Base-by-base conservation (phyloP, 768 basidiomycete species). In the Rhizopogon vinicolor region DNA sequence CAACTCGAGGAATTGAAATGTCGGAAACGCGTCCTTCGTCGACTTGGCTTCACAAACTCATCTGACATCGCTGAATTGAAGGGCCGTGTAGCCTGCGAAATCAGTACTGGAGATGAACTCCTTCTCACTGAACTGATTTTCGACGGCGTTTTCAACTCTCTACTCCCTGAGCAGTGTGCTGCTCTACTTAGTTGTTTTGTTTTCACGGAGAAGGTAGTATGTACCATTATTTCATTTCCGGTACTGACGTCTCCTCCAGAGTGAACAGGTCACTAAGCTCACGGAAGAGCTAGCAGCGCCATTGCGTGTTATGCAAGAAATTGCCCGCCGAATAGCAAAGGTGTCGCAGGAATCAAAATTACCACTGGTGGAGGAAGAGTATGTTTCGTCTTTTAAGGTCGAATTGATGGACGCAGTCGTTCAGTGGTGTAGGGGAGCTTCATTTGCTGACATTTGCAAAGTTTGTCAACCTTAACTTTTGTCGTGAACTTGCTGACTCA, bases 401-500 rank as follows among this genome's bases (percentile, higher is more conserved):
- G 96, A 98, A 65, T 84, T 99, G 49, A 99, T 98, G 94, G 97
- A 98, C 60, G 92, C 91, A 1, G 97, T 98, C 9, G 80, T 93
- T 37, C 90, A 93, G 58, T 99, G 97, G 97, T 98, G 96, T 74
- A 85, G 92, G n/a, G 97, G 97, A 4, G 91, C 94, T 14, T 92
- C 91, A 28, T 99, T 99, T 72, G 78, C 89, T 1, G 96, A 99
- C 25, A 93, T 98, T 54, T 93, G 91, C 82, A 97, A 97, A 84
- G 95, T 91, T 41, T 8, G 56, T 59, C n/a, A 18, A 33, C 41
- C 16, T 5, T 43, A 37, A 16, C 18, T 3, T 42, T 14, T 51
- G 22, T 16, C 7, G 10, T 25, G 14, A 43, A 14, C 51, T 7
- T 22, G 35, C 40, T 51, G 9, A 52, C 33, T 33, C 28, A 43